phyloP scores from a whole-genome alignment of 2,329 filamentous ascomycete genomes.

The Aureobasidium sp. region DNA sequence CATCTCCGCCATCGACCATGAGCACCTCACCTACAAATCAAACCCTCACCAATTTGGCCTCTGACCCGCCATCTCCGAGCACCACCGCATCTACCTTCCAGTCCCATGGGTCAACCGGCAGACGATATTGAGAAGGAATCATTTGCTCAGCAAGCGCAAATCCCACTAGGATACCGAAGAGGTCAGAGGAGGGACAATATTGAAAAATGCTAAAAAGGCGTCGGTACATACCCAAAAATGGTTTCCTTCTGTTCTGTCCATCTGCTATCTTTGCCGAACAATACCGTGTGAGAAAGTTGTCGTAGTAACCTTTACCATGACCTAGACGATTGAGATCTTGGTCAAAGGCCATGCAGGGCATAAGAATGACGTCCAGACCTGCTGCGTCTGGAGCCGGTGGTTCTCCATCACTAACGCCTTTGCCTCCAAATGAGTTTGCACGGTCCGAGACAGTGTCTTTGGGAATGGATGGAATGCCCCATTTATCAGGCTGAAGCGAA shows the following conservation, averaged over 20 bases:
- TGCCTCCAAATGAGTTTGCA: conserved; percentile 63
- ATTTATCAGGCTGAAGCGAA: conserved; percentile 66
- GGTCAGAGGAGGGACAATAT: background rate
- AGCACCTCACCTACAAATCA: background rate
- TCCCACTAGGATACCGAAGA: conserved; percentile 49
- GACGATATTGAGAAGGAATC: conserved; percentile 52
- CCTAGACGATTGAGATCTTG: conserved; percentile 65
- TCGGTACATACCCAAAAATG: conserved; percentile 47
- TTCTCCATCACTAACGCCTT: conserved; percentile 33
- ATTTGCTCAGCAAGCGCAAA: conserved; percentile 82
- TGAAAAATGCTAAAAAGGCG: conserved; percentile 28
- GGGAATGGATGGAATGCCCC: conserved; percentile 88
- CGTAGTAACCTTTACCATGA: conserved; percentile 96
- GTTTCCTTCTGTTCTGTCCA: conserved; percentile 36
- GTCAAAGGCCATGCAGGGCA: conserved; percentile 93
- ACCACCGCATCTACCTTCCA: conserved; percentile 62
- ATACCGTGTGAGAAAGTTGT: conserved; percentile 81
- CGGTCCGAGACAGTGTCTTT: conserved; percentile 55
- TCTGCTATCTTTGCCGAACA: conserved; percentile 20
- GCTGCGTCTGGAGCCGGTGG: conserved; percentile 18
- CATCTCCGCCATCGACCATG: background rate
- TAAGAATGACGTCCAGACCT: conserved; percentile 73
- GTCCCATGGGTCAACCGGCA: conserved; percentile 71
- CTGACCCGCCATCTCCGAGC: conserved; percentile 21
- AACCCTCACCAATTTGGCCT: conserved; percentile 8